Conservation (phyloP, 257 asterid genomes). For the Scutellaria barbata region DNA sequence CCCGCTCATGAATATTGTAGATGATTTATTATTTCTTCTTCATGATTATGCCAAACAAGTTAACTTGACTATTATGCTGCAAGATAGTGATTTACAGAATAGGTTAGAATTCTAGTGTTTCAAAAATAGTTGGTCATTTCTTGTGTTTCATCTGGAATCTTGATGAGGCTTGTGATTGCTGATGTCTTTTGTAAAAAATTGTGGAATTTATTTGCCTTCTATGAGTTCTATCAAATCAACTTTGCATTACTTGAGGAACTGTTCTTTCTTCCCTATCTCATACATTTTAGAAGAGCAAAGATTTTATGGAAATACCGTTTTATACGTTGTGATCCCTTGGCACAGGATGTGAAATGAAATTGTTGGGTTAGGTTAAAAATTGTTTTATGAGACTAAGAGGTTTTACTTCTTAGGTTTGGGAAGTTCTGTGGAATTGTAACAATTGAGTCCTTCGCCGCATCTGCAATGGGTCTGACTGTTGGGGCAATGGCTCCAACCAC, state of each 20-base stretch:
- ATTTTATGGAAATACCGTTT: not conserved
- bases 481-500: conserved; percentile 97
- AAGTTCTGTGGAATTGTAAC: conserved; percentile 92
- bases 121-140: not conserved
- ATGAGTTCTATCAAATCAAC: conserved; percentile 18
- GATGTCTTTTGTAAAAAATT: not conserved
- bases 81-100: conserved; percentile 6
- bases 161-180: conserved; percentile 4
- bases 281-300: not conserved
- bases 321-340: not conserved
- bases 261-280: not conserved
- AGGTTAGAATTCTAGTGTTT: not conserved
- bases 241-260: not conserved
- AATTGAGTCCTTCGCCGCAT: conserved; percentile 88
- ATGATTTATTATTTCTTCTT: conserved; percentile 9
- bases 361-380: conserved; percentile 17
- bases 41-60: not conserved
- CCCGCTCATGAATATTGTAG: not conserved
- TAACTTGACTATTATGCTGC: conserved; percentile 10
- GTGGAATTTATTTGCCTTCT: conserved; percentile 6
- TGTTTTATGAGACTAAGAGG: conserved; percentile 26
- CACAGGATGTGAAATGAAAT: conserved; percentile 21
- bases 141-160: conserved; percentile 22
- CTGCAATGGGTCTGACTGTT: conserved; percentile 98
- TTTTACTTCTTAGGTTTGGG: conserved; percentile 61